Evolutionary conservation across 2,329 filamentous ascomycete genomes (phyloP), one percentile per base, ranked within the genome.

Genomic region (Colletotrichum higginsianum): DNA sequence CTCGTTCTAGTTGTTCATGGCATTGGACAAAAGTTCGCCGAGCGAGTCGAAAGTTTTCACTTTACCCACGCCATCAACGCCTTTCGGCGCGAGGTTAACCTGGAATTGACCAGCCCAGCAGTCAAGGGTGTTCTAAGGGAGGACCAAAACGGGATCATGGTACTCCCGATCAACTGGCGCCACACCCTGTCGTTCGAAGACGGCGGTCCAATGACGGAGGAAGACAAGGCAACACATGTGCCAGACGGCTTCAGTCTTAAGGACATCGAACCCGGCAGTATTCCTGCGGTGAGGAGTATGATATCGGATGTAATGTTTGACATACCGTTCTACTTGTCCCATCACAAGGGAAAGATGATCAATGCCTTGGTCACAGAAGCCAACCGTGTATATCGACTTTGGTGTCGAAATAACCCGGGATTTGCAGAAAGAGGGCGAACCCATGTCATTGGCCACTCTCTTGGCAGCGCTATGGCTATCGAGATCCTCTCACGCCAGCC

Each of bases 231-330:
- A 8, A 80, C 85, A n/a, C 86, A 91, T 66, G 86, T 88, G 2
- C 84, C 88, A 4, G 86, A 90, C 42, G 91, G 92, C 49, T 89
- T 88, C 75, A 80, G 83, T 0, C 86, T 99, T 16, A 93, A 95
- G 76, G 95, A 98, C 76, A 98, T 99, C 75, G 98, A 97, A 6
- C 95, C 95, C 1, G 89, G 92, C 52, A 96, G 94, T 0, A 94
- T 99, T 40, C 95, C 96, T 0, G 95, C 94, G 0, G 93, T 99
- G n/a, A 92, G 96, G 56, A 94, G 93, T 78, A 91, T 99, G 79
- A 97, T 99, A 73, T 97, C 94, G 52, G 96, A 99, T 80, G 94
- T 99, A 76, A 98, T 99, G 94, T 92, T 98, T 61, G 96, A 99
- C 79, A 96, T 99, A 61, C 96, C 96, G 0, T 98, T 98, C 79